phyloP scores from a whole-genome alignment of 2,329 filamentous ascomycete genomes.

The Penicillium occitanis region DNA sequence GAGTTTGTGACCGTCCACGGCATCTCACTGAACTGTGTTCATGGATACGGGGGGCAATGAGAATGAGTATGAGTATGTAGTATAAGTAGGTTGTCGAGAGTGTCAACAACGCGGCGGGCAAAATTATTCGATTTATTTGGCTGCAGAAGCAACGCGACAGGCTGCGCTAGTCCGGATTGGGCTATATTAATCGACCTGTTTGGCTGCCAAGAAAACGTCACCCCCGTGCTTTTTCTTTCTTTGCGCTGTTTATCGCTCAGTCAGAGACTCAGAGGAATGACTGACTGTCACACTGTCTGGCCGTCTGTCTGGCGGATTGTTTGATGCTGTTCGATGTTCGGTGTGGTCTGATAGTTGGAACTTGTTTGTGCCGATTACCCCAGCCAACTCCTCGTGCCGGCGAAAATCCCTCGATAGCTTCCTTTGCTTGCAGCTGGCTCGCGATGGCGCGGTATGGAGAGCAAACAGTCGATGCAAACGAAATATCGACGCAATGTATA shows the following conservation, averaged over 20 bases:
- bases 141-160: conserved; percentile 27
- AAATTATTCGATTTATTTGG: conserved; percentile 9
- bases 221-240: neutral
- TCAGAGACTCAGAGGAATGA: neutral
- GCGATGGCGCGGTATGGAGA: neutral
- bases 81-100: neutral
- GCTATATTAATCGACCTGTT: conserved; percentile 18
- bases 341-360: neutral
- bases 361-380: neutral
- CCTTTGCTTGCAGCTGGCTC: conserved; percentile 4
- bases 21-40: conserved; percentile 37
- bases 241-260: neutral
- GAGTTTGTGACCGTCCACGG: conserved; percentile 54
- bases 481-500: neutral
- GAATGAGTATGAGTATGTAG: neutral
- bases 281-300: neutral
- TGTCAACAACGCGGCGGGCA: conserved; percentile 15
- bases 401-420: conserved; percentile 7
- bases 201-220: conserved; percentile 9
- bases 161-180: conserved; percentile 27
- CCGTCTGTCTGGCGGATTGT: neutral
- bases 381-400: conserved; percentile 13
- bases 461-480: neutral
- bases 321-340: neutral
- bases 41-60: neutral